A percentile compares a stretch with the other conserved stretches of the same genome.
These are phyloP conservation scores for Coemansia guatemalensis DNA, from an alignment of 192 early-diverging fungal species.

Conservation along the genomic window DNA sequence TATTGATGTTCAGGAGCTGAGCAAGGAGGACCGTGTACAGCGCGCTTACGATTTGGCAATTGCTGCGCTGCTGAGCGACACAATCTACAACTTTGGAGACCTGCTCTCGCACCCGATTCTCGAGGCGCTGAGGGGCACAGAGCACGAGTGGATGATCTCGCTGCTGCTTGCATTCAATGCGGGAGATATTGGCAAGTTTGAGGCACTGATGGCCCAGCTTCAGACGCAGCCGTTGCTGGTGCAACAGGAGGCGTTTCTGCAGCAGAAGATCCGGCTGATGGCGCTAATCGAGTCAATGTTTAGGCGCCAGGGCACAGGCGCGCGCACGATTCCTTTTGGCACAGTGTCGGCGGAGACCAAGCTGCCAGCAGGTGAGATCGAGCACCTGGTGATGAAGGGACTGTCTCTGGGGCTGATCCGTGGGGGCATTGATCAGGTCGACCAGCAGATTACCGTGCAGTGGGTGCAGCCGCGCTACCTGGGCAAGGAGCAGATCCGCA, in stretches of 20 bases:
- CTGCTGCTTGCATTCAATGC: conserved; percentile 91
- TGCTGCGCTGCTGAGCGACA: conserved; percentile 90
- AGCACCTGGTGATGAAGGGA: conserved; percentile 98
- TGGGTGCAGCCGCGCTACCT: conserved; percentile 99
- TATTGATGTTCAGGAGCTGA: conserved; percentile 80
- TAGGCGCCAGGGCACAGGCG: conserved; percentile 64
- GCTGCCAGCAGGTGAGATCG: conserved; percentile 63
- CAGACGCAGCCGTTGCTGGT: conserved; percentile 79
- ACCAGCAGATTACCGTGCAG: conserved; percentile 79
- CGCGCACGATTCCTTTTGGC: conserved; percentile 75
- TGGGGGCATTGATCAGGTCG: conserved; percentile 96
- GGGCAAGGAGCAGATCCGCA: conserved; percentile 84
- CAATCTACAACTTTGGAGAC: conserved; percentile 99
- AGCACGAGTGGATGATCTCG: conserved; percentile 82
- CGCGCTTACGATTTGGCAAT: conserved; percentile 91
- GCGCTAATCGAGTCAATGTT: conserved; percentile 95
- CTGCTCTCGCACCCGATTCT: conserved; percentile 65
- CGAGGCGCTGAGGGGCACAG: conserved; percentile 58
- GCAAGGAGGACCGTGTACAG: conserved; percentile 72
- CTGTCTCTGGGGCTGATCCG: conserved; percentile 88
- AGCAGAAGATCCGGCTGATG: conserved; percentile 97
- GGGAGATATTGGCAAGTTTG: conserved; percentile 92
- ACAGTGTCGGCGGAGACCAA: conserved; percentile 80
- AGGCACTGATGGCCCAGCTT: conserved; percentile 71
- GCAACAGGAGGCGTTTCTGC: conserved; percentile 70